Conservation (phyloP, 2,329 filamentous ascomycete genomes). For the Daldinia sp. region DNA sequence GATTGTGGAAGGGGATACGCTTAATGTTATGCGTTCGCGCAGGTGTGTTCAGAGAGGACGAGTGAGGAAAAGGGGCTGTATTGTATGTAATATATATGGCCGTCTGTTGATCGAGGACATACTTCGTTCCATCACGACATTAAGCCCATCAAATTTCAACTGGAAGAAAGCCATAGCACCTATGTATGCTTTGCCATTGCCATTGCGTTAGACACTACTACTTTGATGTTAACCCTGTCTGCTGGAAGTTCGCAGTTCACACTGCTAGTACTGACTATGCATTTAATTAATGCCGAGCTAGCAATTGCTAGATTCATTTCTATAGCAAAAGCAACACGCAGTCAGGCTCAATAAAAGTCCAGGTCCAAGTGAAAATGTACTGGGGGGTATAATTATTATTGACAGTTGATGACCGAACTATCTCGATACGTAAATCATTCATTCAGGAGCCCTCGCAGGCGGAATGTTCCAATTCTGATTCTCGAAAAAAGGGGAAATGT, state of each 20-base stretch:
- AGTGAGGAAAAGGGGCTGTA: no score
- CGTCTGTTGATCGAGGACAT: neutral
- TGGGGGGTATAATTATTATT: conserved; percentile 30
- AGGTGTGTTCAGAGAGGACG: neutral
- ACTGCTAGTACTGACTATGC: neutral
- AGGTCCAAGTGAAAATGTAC: neutral
- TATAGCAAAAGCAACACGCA: neutral
- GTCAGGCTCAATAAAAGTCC: neutral
- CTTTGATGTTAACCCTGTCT: neutral
- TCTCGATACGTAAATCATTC: conserved; percentile 26
- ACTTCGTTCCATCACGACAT: neutral
- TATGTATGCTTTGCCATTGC: neutral
- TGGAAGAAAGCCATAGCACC: neutral
- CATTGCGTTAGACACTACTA: neutral
- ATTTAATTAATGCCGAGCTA: neutral
- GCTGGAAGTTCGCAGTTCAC: conserved; percentile 1
- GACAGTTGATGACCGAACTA: conserved; percentile 32
- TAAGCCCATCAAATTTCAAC: neutral
- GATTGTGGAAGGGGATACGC: neutral
- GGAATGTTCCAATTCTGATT: conserved; percentile 23
- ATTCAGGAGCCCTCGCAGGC: conserved; percentile 32
- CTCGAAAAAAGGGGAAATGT: conserved; percentile 26
- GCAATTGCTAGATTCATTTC: neutral
- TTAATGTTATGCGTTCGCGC: neutral
- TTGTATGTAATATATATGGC: neutral